Percentiles rank a stretch among this genome's conserved stretches.
phyloP scores from a whole-genome alignment of 805 yeast species.

The Wickerhamia fluorescens region DNA sequence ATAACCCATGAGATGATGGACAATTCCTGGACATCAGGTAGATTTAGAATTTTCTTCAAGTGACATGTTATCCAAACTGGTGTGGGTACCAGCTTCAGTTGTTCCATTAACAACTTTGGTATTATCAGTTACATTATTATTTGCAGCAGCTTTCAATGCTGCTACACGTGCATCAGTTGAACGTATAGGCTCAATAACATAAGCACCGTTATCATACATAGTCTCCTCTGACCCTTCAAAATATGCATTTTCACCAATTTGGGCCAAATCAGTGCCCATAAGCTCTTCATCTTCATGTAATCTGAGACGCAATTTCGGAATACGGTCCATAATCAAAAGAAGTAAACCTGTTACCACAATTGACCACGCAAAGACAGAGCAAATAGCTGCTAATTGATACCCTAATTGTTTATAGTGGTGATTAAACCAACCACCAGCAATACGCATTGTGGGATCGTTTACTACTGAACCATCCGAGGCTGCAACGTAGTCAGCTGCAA shows the following conservation, averaged over 20 bases:
- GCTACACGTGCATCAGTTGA: conserved; percentile 40
- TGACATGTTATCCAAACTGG: too few relatives aligned
- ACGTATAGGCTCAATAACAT: conserved; percentile 74
- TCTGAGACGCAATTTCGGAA: conserved; percentile 79
- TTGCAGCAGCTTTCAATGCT: conserved; percentile 21
- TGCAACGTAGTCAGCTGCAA: conserved; percentile 86
- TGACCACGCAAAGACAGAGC: conserved; percentile 69
- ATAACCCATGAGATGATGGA: too few relatives aligned
- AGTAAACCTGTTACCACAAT: conserved; percentile 66
- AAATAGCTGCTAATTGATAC: conserved; percentile 76
- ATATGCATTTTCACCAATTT: conserved; percentile 86
- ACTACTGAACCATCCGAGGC: conserved; percentile 65
- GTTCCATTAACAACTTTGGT: too few relatives aligned
- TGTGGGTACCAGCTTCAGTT: too few relatives aligned
- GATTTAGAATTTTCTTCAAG: too few relatives aligned
- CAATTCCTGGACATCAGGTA: too few relatives aligned
- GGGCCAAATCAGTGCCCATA: conserved; percentile 80
- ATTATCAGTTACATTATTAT: too few relatives aligned
- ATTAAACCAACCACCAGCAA: conserved; percentile 84
- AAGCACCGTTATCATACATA: conserved; percentile 28
- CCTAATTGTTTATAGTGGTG: conserved; percentile 80
- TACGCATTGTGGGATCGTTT: conserved; percentile 22
- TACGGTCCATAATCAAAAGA: conserved; percentile 56
- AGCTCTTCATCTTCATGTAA: conserved; percentile 82
- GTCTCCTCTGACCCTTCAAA: conserved; percentile 41